Conservation (phyloP, 495 filamentous ascomycete genomes). For the Penicillium egyptiacum region DNA sequence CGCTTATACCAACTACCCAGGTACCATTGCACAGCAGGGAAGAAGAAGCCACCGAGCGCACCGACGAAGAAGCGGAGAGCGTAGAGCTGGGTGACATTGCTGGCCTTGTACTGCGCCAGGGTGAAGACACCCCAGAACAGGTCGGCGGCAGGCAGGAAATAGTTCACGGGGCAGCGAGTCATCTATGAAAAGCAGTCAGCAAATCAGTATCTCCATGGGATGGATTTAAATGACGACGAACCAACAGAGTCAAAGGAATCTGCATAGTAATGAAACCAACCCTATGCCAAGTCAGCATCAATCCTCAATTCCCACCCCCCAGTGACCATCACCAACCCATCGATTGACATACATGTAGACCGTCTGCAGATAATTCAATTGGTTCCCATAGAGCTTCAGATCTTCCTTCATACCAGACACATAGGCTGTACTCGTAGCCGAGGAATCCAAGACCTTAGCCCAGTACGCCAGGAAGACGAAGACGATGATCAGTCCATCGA, state of each 20-base stretch:
- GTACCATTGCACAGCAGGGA: slow-evolving; percentile 51
- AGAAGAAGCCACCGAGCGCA: slow-evolving; percentile 78
- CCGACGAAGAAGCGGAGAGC: slow-evolving; percentile 81
- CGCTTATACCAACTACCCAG: slow-evolving; percentile 38
- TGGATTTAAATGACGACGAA: slow-evolving; percentile 4
- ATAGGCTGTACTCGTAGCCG: slow-evolving; percentile 30
- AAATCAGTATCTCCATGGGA: neutral
- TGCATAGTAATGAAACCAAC: slow-evolving; percentile 32
- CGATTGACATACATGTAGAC: slow-evolving; percentile 33
- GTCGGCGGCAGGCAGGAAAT: slow-evolving; percentile 37
- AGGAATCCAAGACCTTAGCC: slow-evolving; percentile 44
- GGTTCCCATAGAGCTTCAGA: slow-evolving; percentile 41
- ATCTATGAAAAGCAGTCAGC: slow-evolving; percentile 21
- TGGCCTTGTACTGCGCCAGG: slow-evolving; percentile 39
- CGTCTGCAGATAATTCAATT: slow-evolving; percentile 48
- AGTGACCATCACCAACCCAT: neutral
- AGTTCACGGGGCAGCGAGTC: slow-evolving; percentile 31
- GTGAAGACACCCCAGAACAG: slow-evolving; percentile 45
- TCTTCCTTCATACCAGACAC: slow-evolving; percentile 34
- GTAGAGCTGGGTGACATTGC: slow-evolving; percentile 28
- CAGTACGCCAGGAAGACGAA: slow-evolving; percentile 41
- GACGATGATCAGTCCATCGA: slow-evolving; percentile 37
- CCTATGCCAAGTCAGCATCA: slow-evolving; percentile 11
- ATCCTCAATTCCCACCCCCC: neutral
- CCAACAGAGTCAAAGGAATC: slow-evolving; percentile 27